Evolutionary conservation across 1,139 yeast species (phyloP).

Genomic region (Yamadazyma blattariae): DNA sequence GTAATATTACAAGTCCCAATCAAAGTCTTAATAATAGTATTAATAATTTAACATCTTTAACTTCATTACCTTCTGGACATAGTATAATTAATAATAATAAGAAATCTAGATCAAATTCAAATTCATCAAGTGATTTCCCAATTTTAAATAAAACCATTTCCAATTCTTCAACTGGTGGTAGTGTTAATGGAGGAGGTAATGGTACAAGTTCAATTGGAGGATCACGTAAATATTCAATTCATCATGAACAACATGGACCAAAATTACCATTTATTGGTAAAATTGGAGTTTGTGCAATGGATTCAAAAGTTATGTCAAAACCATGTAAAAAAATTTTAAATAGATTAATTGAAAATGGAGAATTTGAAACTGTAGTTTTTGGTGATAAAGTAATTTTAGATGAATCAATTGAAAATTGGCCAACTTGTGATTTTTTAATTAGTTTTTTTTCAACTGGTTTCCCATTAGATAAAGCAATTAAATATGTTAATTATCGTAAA

Average conservation of each 20-base stretch:
- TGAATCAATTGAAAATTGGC: slow-evolving; percentile 95
- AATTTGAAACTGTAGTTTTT: slow-evolving; percentile 93
- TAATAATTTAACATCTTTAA: not conserved
- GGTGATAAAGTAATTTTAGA: slow-evolving; percentile 97
- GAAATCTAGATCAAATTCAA: slow-evolving; percentile 22
- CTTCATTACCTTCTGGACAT: not conserved
- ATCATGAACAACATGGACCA: slow-evolving; percentile 42
- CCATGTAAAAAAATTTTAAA: slow-evolving; percentile 92
- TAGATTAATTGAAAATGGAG: slow-evolving; percentile 86
- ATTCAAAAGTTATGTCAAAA: slow-evolving; percentile 90
- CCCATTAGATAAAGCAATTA: slow-evolving; percentile 93
- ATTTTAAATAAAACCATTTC: slow-evolving; percentile 36
- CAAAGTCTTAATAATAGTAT: not conserved
- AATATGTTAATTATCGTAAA: slow-evolving; percentile 82
- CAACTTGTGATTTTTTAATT: slow-evolving; percentile 92
- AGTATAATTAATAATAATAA: slow-evolving; percentile 1
- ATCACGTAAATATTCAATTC: slow-evolving; percentile 45
- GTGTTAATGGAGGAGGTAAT: too few species aligned
- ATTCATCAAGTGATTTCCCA: slow-evolving; percentile 18
- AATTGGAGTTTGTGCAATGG: slow-evolving; percentile 99
- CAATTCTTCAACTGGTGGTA: slow-evolving; percentile 35
- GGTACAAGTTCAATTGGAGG: too few species aligned
- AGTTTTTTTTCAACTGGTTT: slow-evolving; percentile 95
- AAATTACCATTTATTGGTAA: slow-evolving; percentile 78
- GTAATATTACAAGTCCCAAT: not conserved